Percentiles rank a stretch among this genome's conserved stretches.
These are phyloP conservation scores for Penicillium taxi DNA, from an alignment of 495 filamentous ascomycete genomes.

Conservation along the genomic window DNA sequence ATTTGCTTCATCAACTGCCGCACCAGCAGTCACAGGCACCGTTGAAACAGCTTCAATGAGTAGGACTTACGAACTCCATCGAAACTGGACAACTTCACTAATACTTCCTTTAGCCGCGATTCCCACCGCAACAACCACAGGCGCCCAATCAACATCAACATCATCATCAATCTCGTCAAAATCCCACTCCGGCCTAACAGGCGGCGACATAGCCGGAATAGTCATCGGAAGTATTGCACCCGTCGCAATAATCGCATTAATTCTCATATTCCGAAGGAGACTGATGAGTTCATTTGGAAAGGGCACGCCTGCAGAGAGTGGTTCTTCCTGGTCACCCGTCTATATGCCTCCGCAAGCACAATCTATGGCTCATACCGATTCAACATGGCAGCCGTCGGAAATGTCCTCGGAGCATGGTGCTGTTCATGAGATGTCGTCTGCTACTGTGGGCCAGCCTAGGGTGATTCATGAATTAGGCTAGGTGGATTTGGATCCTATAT, in stretches of 20 bases:
- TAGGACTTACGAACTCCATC: background rate
- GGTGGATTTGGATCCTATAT: too few relatives aligned
- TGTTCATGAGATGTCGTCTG: constrained; percentile 7
- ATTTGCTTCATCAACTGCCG: constrained; percentile 3
- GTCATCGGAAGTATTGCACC: constrained; percentile 6
- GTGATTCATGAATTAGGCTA: constrained; percentile 7
- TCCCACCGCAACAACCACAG: background rate
- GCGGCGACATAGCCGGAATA: constrained; percentile 9
- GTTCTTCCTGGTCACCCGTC: constrained; percentile 3
- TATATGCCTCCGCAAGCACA: constrained; percentile 3
- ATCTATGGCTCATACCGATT: constrained; percentile 1
- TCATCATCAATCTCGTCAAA: too few relatives aligned
- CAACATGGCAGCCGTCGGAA: constrained; percentile 2
- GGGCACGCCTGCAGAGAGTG: background rate
- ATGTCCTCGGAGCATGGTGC: constrained; percentile 3
- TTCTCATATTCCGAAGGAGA: constrained; percentile 7
- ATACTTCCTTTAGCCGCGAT: background rate
- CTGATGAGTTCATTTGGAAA: constrained; percentile 2
- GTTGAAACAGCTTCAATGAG: constrained; percentile 1
- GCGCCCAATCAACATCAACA: too few relatives aligned
- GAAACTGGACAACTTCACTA: background rate
- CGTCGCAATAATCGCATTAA: background rate
- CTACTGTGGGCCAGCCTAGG: background rate
- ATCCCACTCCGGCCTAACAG: constrained; percentile 2
- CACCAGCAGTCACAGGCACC: constrained; percentile 1